Evolutionary conservation across 768 basidiomycete genomes (phyloP).

Genomic region (Cyathus striatus): DNA sequence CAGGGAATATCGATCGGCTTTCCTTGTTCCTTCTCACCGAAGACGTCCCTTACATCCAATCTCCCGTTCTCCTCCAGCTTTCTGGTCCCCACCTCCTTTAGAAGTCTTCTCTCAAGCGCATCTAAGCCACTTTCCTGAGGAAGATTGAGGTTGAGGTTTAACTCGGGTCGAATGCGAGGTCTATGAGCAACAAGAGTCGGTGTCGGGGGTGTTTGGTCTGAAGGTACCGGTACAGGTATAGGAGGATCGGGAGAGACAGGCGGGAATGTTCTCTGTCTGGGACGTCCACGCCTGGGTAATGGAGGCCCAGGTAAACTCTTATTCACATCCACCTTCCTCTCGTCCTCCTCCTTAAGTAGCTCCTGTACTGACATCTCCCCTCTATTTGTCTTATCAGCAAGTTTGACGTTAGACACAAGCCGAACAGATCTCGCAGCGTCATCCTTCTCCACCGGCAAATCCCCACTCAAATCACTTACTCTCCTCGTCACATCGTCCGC

Average conservation of each 20-base stretch:
- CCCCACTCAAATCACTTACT: slow-evolving; percentile 29
- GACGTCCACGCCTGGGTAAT: slow-evolving; percentile 8
- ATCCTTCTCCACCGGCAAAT: slow-evolving; percentile 33
- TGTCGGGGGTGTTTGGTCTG: slow-evolving; percentile 36
- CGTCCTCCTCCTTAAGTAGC: slow-evolving; percentile 11
- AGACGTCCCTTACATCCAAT: slow-evolving; percentile 26
- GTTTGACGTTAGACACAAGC: slow-evolving; percentile 3
- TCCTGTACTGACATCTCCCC: slow-evolving; percentile 9
- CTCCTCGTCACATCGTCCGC: slow-evolving; percentile 49
- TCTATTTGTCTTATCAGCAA: slow-evolving; percentile 5
- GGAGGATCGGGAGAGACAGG: slow-evolving; percentile 6
- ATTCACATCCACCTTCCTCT: slow-evolving; percentile 20
- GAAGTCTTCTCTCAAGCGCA: slow-evolving; percentile 61
- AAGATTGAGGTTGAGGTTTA: slow-evolving; percentile 9
- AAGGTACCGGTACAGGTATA: slow-evolving; percentile 5
- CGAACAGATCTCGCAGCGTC: too few species aligned
- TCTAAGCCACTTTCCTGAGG: slow-evolving; percentile 57
- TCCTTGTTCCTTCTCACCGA: slow-evolving; percentile 5
- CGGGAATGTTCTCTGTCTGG: slow-evolving; percentile 23
- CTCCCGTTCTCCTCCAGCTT: slow-evolving; percentile 26
- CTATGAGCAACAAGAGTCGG: slow-evolving; percentile 43
- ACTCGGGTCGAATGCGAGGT: too few species aligned
- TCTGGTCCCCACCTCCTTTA: slow-evolving; percentile 72
- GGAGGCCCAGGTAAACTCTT: slow-evolving; percentile 63
- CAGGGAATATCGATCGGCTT: slow-evolving; percentile 23